Base-by-base conservation (phyloP, 2,329 filamentous ascomycete genomes). In the Dothidotthia symphoricarpi region DNA sequence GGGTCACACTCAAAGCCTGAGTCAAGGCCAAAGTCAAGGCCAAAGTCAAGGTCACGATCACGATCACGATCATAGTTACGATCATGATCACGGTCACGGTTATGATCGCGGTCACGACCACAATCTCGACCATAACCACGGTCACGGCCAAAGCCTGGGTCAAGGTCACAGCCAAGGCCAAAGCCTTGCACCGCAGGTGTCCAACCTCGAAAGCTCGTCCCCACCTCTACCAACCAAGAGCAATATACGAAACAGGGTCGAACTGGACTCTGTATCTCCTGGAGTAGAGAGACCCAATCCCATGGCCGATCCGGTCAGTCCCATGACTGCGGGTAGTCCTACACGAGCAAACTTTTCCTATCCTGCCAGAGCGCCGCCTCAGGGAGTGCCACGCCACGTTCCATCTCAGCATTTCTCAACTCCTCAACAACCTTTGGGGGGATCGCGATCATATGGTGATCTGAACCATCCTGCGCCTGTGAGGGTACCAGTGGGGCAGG, bases 301-400 rank as follows among this genome's bases (percentile, higher is more conserved):
- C 3, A 53, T 63, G 43, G 52, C 51, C 5, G 45, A 53, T 10
- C 38, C 49, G 6, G 49, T 51, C 16, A 55, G 55, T 11, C 56
- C 55, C 3, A 41, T 61, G 2, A 59, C 47, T 11, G 60, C 61
- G 6, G 40, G 46, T 8, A 63, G 59, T 36, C 59, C 62, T 8
- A 46, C 46, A 2, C 47, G 54, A 14, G 56, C 55, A 6, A 64
- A 66, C 39, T 66, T 66, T 39, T 66, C 63, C 1, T 66, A 66
- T 29, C 62, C 63, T 14, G 53, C 57, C 9, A 42, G 63, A 39
- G 47, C 54, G 31, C 61, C 60, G 5, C 63, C 63, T 12, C 46
- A 53, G 30, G 61, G 63, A 11, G 53, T 60, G 5, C 59, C 63
- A 10, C 53, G 58, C 16, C 58, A 63, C 12, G 39, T 63, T 8